phyloP scores from a whole-genome alignment of 495 filamentous ascomycete species.

The Recurvomyces mirabilis region DNA sequence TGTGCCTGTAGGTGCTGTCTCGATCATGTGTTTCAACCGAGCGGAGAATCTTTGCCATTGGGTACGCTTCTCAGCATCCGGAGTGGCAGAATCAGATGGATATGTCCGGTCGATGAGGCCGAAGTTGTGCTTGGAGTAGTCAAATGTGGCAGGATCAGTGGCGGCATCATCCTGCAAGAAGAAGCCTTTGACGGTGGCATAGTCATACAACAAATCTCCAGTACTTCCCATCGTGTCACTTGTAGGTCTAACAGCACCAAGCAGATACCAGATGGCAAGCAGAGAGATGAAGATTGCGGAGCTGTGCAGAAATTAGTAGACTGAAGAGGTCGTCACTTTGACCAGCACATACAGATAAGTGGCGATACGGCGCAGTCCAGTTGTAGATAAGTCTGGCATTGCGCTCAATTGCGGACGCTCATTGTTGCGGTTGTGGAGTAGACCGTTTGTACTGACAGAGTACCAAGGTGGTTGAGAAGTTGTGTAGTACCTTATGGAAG shows the following conservation, averaged over 20 bases:
- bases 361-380: no score
- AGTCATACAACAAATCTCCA: constrained; percentile 1
- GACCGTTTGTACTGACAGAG: no score
- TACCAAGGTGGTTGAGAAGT: no score
- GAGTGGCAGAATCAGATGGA: constrained; percentile 32
- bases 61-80: constrained; percentile 19
- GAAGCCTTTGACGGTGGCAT: constrained; percentile 3
- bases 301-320: no score
- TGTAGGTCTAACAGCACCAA: background rate
- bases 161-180: constrained; percentile 56
- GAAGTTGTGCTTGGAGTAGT: constrained; percentile 48
- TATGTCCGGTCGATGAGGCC: constrained; percentile 52
- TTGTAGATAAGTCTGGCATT: no score
- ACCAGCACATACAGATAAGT: no score
- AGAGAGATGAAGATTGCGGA: background rate
- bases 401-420: no score
- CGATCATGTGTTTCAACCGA: constrained; percentile 18
- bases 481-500: no score
- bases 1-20: constrained; percentile 9
- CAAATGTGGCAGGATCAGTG: constrained; percentile 51
- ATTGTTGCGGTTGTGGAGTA: no score
- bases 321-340: no score
- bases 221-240: background rate
- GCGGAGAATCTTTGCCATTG: constrained; percentile 28
- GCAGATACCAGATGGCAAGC: background rate